Conservation (phyloP, 225 moss, liverwort and hornwort species). For the Marchantia paleacea region DNA sequence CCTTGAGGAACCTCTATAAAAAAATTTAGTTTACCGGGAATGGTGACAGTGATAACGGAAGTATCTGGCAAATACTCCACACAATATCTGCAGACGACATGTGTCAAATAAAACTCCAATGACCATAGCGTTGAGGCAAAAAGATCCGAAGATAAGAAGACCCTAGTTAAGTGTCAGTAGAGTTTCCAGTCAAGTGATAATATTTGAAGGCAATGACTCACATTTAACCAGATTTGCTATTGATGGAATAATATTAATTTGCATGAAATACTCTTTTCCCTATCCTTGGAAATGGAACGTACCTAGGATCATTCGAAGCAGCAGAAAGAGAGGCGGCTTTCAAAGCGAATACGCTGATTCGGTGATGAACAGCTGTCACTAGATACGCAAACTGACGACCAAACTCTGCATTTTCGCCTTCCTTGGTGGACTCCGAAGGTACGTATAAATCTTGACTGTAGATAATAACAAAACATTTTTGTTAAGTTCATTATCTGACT, state of each 20-base stretch:
- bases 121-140: too few species aligned
- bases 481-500: too few species aligned
- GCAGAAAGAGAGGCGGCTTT: constrained; percentile 28
- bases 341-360: constrained; percentile 28
- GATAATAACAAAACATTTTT: too few species aligned
- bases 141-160: too few species aligned
- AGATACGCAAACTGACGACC: constrained; percentile 34
- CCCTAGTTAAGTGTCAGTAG: too few species aligned
- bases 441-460: neutral
- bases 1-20: constrained; percentile 33
- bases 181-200: too few species aligned
- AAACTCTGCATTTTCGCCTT: constrained; percentile 22
- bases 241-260: too few species aligned
- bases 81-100: constrained; percentile 22
- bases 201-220: too few species aligned
- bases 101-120: too few species aligned
- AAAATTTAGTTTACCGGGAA: constrained; percentile 30
- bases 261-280: too few species aligned
- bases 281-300: neutral
- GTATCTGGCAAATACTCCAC: constrained; percentile 31
- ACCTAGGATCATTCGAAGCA: constrained; percentile 34
- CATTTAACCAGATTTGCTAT: too few species aligned
- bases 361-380: constrained; percentile 35
- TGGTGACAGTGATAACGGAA: constrained; percentile 20
- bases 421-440: constrained; percentile 9